These are phyloP conservation scores for Ceratobasidium sp. DNA, from an alignment of 1,284 basidiomycete species.

Conservation along the genomic window DNA sequence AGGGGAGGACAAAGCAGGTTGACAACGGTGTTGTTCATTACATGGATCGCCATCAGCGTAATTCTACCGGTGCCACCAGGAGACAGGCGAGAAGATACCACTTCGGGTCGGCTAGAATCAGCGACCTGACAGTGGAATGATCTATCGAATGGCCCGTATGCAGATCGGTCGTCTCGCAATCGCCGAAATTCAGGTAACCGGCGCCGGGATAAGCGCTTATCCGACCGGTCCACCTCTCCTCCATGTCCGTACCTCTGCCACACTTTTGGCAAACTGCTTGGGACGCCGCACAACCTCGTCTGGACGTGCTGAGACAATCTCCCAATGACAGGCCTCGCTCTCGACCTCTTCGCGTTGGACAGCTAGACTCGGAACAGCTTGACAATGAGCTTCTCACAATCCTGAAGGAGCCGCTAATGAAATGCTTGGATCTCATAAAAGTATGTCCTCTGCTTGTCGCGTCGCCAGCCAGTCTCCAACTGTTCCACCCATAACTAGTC, in stretches of 20 bases:
- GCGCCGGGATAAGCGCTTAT: not conserved
- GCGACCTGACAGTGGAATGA: not conserved
- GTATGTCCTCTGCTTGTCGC: conserved; percentile 56
- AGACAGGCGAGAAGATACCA: conserved; percentile 6
- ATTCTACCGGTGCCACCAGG: not conserved
- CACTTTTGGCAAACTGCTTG: conserved; percentile 66
- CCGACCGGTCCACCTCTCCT: not conserved
- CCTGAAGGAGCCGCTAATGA: conserved; percentile 81
- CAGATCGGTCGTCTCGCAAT: not conserved
- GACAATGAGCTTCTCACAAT: conserved; percentile 88
- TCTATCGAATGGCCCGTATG: too few relatives aligned
- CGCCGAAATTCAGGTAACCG: conserved; percentile 22
- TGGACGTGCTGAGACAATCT: conserved; percentile 57
- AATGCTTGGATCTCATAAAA: conserved; percentile 71
- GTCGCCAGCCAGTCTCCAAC: conserved; percentile 13
- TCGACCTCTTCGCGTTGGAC: conserved; percentile 80
- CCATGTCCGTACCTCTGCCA: conserved; percentile 12
- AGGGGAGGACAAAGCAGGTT: not conserved
- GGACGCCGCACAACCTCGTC: conserved; percentile 61
- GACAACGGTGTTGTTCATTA: not conserved
- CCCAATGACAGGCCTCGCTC: conserved; percentile 49
- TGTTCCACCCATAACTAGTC: conserved; percentile 53
- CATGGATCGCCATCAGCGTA: not conserved
- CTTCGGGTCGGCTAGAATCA: not conserved
- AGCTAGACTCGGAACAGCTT: conserved; percentile 91